These are phyloP conservation scores for Phyllosticta ampelicida DNA, from an alignment of 2,329 filamentous ascomycete genomes.

Conservation along the genomic window DNA sequence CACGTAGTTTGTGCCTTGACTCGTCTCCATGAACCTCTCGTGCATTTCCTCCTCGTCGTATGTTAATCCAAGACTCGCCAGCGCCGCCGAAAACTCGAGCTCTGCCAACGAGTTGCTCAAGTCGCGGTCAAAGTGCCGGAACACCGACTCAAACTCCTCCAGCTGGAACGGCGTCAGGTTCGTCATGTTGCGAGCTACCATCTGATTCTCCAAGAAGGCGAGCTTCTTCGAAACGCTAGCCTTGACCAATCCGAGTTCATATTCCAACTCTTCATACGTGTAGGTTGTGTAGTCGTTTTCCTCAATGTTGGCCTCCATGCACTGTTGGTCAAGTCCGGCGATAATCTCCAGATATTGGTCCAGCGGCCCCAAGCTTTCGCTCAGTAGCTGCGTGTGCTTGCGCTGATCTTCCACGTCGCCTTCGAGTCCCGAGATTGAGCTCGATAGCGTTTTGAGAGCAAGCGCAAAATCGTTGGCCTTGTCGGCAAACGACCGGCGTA, in stretches of 20 bases:
- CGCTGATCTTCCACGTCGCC: slow-evolving; percentile 94
- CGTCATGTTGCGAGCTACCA: slow-evolving; percentile 96
- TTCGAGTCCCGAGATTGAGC: slow-evolving; percentile 93
- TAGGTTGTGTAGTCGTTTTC: slow-evolving; percentile 99
- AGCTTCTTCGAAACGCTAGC: slow-evolving; percentile 93
- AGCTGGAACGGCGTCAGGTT: slow-evolving; percentile 96
- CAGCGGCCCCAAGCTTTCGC: slow-evolving; percentile 76
- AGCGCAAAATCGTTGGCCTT: slow-evolving; percentile 98
- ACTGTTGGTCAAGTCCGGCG: slow-evolving; percentile 74
- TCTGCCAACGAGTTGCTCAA: slow-evolving; percentile 82
- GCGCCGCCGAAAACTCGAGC: slow-evolving; percentile 87
- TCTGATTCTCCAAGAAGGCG: slow-evolving; percentile 93
- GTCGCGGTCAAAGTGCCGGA: slow-evolving; percentile 94
- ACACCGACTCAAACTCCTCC: slow-evolving; percentile 97
- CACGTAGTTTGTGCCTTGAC: slow-evolving; percentile 64
- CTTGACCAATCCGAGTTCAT: slow-evolving; percentile 86
- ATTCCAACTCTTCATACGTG: slow-evolving; percentile 90
- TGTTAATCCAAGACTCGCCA: slow-evolving; percentile 89
- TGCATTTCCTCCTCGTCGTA: slow-evolving; percentile 99
- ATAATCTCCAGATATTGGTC: slow-evolving; percentile 86
- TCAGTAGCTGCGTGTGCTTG: slow-evolving; percentile 73
- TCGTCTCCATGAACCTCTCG: slow-evolving; percentile 83
- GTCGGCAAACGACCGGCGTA: slow-evolving; percentile 87
- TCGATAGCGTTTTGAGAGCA: slow-evolving; percentile 85
- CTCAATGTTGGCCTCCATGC: slow-evolving; percentile 93